Evolutionary conservation across 2,329 filamentous ascomycete genomes (phyloP), one percentile per base, ranked within the genome.

Genomic region (Alternaria hordeiaustralica): DNA sequence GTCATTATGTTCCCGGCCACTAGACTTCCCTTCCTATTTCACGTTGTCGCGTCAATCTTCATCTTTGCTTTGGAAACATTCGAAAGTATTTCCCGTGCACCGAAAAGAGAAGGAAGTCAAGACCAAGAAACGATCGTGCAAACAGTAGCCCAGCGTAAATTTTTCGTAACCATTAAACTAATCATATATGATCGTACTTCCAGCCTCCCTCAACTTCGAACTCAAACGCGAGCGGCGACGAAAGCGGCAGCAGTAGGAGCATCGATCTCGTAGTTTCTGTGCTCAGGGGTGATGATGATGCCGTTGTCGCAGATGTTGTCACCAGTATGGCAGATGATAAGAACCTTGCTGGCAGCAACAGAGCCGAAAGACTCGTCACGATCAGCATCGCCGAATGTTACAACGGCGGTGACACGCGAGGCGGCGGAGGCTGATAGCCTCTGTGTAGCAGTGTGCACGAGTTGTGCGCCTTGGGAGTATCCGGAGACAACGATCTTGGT

Each of bases 371-470:
- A 58, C 61, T 78, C 68, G 21, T 75, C 73, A 11, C 72, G 68
- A 47, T 80, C 73, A 25, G 79, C 73, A 63, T 81, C 79, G 15
- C 79, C 79, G 50, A 80, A 81, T 23, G 77, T 76, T 11, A 79
- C 76, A 33, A 78, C 77, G 23, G 74, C 71, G 58, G 65, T 66
- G 25, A 76, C 67, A 18, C 67, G 65, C 5, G 69, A 69, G 10
- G 71, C 71, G 11, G 60, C 61, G 3, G 71, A 63, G 9, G 75
- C 68, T 10, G 68, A 63, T 9, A 74, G 69, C 49, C 69, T 72
- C 51, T 74, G 71, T 4, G 81, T 81, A 2, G 82, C 82, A 25
- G 82, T 83, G 74, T 85, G 84, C 1, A 84, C 82, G 4, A 81
- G 68, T 59, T 80, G 77, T 2, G 78, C 79, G 36, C 80, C 80